Conservation (phyloP, 768 basidiomycete species). For the Auriscalpium orientale region DNA sequence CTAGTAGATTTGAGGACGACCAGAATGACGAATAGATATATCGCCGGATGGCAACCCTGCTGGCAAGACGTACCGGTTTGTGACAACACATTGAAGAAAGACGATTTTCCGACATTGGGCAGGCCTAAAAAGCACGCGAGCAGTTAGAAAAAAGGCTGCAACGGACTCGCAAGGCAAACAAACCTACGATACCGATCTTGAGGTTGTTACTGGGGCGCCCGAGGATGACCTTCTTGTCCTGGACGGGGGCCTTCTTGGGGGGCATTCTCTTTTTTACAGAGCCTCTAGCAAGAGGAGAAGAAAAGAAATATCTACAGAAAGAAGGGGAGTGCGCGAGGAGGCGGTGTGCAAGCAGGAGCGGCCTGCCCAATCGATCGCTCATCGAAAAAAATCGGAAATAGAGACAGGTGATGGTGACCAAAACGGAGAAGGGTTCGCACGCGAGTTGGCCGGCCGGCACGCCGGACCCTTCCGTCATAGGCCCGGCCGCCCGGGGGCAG, state of each 20-base stretch:
- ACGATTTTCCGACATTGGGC: constrained; percentile 97
- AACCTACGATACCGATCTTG: constrained; percentile 98
- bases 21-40: too few species aligned
- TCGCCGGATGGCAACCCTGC: too few species aligned
- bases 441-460: neutral
- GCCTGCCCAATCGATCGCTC: constrained; percentile 16
- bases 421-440: neutral
- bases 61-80: constrained; percentile 58
- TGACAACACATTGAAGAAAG: constrained; percentile 97
- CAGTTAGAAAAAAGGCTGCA: constrained; percentile 1
- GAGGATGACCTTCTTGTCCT: constrained; percentile 81
- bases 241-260: constrained; percentile 73
- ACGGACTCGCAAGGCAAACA: constrained; percentile 29
- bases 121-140: constrained; percentile 44
- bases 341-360: constrained; percentile 7
- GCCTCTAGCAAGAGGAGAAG: constrained; percentile 27
- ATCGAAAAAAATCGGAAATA: constrained; percentile 9
- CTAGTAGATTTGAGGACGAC: too few species aligned
- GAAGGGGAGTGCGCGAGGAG: constrained; percentile 1
- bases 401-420: neutral
- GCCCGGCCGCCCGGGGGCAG: too few species aligned
- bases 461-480: neutral
- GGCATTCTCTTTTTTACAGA: constrained; percentile 70
- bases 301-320: constrained; percentile 25
- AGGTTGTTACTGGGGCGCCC: constrained; percentile 95